Evolutionary conservation across 1,284 basidiomycete genomes (phyloP), one percentile per base, ranked within the genome.

Genomic region (Naganishia sp.): DNA sequence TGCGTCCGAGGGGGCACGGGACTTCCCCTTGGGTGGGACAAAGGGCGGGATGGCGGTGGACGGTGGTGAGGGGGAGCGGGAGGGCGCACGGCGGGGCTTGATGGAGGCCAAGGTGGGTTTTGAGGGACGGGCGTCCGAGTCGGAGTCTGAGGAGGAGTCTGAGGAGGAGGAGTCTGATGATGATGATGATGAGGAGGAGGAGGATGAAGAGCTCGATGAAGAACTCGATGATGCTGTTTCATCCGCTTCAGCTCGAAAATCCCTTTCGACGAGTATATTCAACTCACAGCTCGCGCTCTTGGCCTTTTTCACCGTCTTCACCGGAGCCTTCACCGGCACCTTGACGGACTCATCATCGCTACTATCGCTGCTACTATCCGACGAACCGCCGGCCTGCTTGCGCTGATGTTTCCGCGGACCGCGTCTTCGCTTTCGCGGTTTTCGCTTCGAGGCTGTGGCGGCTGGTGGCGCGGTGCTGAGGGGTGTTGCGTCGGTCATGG

Each of bases 61-160:
- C 11, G 65, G 60, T 28, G 68, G 68, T 11, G 68, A 63, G 21
- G 65, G 68, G 3, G 68, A 69, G 9, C 51, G 56, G 46, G 55
- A 58, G n/a, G 28, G 28, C n/a, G 28, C n/a, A 5, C 65, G 53
- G 43, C 63, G 57, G 23, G 21, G 31, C 25, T 52, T 21, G 17
- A 45, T 28, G n/a, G 28, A 10, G 43, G 35, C 18, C 1, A 54
- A 6, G 21, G 39, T 43, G 15, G 58, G 42, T 32, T 52, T 52
- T 32, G 50, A 35, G 1, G 50, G 50, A 11, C 31, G n/a, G 32
- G 61, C 32, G 18, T 69, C 68, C 6, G 60, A 66, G 43, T 65
- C 64, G 7, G 67, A 69, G 50, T 67, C 62, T 0, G 68, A 69
- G 13, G 60, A 60, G 23, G 67, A 65, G 35, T 46, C 47, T 23